Evolutionary conservation across 345 rosid species (phyloP), one percentile per base, ranked within the genome.

Genomic region (Pseudoturritis turrita): DNA sequence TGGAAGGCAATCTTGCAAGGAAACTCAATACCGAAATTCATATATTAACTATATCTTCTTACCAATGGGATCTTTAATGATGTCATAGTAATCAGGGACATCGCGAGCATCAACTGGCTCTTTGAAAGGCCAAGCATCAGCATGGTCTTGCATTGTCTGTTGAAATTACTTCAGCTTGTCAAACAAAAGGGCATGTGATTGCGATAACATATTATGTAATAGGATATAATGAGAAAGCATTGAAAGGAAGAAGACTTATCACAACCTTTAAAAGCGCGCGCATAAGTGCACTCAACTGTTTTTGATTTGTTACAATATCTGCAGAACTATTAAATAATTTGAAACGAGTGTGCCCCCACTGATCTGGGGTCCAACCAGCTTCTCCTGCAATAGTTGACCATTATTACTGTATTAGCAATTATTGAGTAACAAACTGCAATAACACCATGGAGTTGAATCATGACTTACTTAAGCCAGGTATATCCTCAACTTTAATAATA

Each of bases 61-160:
- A 96, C 99, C 99, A 86, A 92, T 85, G 41, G 99, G 98, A 78
- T 96, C 98, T 87, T 90, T 92, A 74, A 96, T 96, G 78, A 96
- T 87, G 71, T 87, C 98, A 78, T 92, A 90, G 80, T 96, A 96
- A 86, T 92, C 99, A 35, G 99, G 98, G 72, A 87, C 99, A 78
- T 96, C 99, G 39, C 88, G 91, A 47, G 78, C 78, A 85, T 96
- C 97, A 35, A 96, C 97, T 45, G 99, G 97, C 55, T 96, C 99
- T 87, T 85, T 90, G 77, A 90, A 92, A 43, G 99, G 98, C 99
- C 99, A 96, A 55, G 96, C 90, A 86, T 96, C 99, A 57, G 79
- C 89, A 61, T 96, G 96, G 28, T 96, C 99, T 70, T 86, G 89
- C 96, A 96, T 85, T 28, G 97, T 67, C 99, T 92, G 89, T 68